A percentile compares a stretch with the other conserved stretches of the same genome.
Conservation (phyloP, 306 rosid species). For the Crotalaria pallida region DNA sequence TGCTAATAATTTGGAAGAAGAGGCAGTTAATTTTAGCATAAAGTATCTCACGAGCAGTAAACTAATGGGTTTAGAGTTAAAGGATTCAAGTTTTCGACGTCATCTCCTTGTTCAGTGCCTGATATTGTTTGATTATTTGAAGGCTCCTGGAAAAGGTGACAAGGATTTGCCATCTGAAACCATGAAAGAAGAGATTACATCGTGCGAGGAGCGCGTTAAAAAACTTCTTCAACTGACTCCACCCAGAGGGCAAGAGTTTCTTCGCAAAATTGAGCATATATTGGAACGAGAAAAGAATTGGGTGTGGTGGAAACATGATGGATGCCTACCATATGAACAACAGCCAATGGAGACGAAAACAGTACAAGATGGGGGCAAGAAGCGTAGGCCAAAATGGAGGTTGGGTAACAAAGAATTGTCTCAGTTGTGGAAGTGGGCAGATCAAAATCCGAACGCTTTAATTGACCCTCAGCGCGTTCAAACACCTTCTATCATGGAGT, state of each 20-base stretch:
- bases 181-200: constrained; percentile 89
- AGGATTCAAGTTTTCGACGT: constrained; percentile 95
- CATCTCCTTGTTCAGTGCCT: constrained; percentile 96
- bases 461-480: constrained; percentile 89
- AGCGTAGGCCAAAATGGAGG: constrained; percentile 91
- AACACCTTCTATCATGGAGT: constrained; percentile 84
- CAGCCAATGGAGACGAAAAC: constrained; percentile 70
- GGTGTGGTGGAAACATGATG: constrained; percentile 99
- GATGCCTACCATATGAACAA: constrained; percentile 89
- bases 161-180: constrained; percentile 86
- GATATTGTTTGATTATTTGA: constrained; percentile 83
- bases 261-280: constrained; percentile 79
- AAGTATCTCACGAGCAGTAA: constrained; percentile 97
- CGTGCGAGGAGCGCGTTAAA: constrained; percentile 80
- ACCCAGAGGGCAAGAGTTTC: constrained; percentile 77
- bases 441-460: constrained; percentile 96
- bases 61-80: constrained; percentile 95
- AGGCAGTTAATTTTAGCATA: constrained; percentile 82
- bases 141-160: constrained; percentile 93
- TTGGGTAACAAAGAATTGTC: constrained; percentile 94
- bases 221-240: constrained; percentile 84
- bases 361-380: constrained; percentile 64
- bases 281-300: constrained; percentile 93
- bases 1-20: constrained; percentile 88
- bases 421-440: constrained; percentile 98